Evolutionary conservation across 176 grass and related monocot species (phyloP).

Genomic region (Olyra latifolia): DNA sequence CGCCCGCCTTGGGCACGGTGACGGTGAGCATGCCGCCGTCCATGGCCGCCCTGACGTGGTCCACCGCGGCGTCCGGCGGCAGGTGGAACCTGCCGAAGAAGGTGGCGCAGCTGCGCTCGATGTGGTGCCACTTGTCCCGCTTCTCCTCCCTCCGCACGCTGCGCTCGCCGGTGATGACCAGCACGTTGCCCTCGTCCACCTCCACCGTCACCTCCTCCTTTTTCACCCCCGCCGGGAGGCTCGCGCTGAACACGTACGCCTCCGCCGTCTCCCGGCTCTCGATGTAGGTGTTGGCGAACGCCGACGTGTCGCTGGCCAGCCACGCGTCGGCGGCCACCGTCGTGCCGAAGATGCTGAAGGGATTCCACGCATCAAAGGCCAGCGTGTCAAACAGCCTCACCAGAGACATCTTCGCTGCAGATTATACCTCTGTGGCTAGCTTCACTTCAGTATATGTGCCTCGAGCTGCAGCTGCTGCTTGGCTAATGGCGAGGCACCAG

Average conservation of each 20-base stretch:
- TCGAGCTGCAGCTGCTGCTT: neutral
- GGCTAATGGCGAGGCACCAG: neutral
- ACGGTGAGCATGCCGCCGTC: conserved; percentile 58
- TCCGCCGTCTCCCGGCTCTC: conserved; percentile 48
- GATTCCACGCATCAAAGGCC: conserved; percentile 45
- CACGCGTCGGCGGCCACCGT: conserved; percentile 32
- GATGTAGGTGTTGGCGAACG: conserved; percentile 51
- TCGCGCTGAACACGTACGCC: conserved; percentile 63
- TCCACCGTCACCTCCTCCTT: conserved; percentile 60
- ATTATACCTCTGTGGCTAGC: neutral
- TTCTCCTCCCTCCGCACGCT: conserved; percentile 35
- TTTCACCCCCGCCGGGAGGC: conserved; percentile 40
- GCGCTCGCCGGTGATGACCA: conserved; percentile 59
- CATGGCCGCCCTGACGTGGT: conserved; percentile 62
- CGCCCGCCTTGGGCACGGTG: conserved; percentile 56
- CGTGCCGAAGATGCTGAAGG: conserved; percentile 63
- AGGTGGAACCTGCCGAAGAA: conserved; percentile 68
- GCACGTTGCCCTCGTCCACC: conserved; percentile 59
- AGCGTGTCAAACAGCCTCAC: conserved; percentile 60
- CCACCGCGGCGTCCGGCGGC: conserved; percentile 51
- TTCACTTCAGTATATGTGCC: neutral
- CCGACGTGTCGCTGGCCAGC: conserved; percentile 54
- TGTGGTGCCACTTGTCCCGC: conserved; percentile 34
- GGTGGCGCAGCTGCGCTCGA: conserved; percentile 58
- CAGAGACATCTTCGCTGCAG: conserved; percentile 35